These are phyloP conservation scores for Aspergillus ellipticus DNA, from an alignment of 495 filamentous ascomycete species.

Conservation along the genomic window DNA sequence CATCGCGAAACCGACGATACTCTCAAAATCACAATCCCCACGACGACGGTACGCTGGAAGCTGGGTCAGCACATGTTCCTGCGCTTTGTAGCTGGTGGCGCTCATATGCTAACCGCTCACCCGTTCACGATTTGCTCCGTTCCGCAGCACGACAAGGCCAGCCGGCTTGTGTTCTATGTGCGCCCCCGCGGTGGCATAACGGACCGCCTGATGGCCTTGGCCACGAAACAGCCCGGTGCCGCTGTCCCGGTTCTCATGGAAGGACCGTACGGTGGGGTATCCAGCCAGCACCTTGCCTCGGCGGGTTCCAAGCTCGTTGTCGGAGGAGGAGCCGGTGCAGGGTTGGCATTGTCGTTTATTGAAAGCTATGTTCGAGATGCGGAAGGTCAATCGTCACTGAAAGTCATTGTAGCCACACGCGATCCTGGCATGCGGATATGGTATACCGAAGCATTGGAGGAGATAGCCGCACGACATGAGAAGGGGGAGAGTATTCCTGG, in stretches of 20 bases:
- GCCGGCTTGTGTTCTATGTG: conserved; percentile 21
- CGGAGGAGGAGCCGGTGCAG: no score
- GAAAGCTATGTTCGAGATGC: no score
- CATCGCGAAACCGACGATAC: conserved; percentile 30
- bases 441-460: conserved; percentile 21
- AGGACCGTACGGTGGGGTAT: no score
- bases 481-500: neutral
- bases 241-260: no score
- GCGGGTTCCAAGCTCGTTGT: no score
- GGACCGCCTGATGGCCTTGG: neutral
- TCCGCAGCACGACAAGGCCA: conserved; percentile 17
- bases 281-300: no score
- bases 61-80: conserved; percentile 44
- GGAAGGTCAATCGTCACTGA: conserved; percentile 11
- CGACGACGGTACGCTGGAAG: conserved; percentile 30
- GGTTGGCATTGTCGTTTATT: no score
- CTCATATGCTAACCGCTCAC: conserved; percentile 34
- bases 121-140: conserved; percentile 44
- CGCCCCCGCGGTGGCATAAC: neutral
- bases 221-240: no score
- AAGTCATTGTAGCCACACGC: conserved; percentile 24
- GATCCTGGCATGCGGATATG: conserved; percentile 22
- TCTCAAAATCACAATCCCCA: conserved; percentile 39
- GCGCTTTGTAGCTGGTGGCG: conserved; percentile 33
- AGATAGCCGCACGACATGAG: conserved; percentile 13